Evolutionary conservation across 2,329 filamentous ascomycete species (phyloP).

Genomic region (Dothideomycetes sp.): DNA sequence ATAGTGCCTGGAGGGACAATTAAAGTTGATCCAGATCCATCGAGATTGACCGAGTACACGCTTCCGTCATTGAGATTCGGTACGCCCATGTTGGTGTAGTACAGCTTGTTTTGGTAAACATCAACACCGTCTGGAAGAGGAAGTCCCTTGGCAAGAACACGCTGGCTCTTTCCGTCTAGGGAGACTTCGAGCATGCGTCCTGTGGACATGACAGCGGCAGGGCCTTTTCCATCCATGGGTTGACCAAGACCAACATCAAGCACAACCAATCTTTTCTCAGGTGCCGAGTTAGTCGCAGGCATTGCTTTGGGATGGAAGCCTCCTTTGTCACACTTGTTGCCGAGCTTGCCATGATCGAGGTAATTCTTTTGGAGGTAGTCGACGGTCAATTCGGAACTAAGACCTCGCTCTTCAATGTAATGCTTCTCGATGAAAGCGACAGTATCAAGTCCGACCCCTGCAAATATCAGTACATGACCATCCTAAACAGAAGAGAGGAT

Average conservation of each 20-base stretch:
- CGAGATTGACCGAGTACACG: constrained; percentile 27
- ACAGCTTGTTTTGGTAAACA: constrained; percentile 22
- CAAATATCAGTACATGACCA: not conserved
- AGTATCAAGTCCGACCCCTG: constrained; percentile 43
- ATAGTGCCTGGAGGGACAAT: constrained; percentile 37
- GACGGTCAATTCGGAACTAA: constrained; percentile 33
- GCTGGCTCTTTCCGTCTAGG: not conserved
- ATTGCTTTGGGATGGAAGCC: constrained; percentile 13
- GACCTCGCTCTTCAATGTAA: constrained; percentile 42
- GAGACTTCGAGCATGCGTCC: constrained; percentile 1
- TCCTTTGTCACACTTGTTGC: constrained; percentile 23
- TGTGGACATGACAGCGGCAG: not conserved
- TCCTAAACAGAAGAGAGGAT: not conserved
- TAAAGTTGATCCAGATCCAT: constrained; percentile 28
- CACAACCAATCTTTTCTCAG: not conserved
- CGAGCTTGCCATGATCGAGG: constrained; percentile 40
- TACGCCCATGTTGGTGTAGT: constrained; percentile 25
- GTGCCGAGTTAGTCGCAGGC: not conserved
- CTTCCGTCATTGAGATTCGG: constrained; percentile 14
- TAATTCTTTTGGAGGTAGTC: constrained; percentile 39
- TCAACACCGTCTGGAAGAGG: constrained; percentile 26
- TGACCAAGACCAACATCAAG: constrained; percentile 3
- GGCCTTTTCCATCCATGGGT: not conserved
- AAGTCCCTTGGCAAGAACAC: not conserved
- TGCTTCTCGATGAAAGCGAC: constrained; percentile 46